Base-by-base conservation (phyloP, 345 rosid species). In the Gossypium turneri region DNA sequence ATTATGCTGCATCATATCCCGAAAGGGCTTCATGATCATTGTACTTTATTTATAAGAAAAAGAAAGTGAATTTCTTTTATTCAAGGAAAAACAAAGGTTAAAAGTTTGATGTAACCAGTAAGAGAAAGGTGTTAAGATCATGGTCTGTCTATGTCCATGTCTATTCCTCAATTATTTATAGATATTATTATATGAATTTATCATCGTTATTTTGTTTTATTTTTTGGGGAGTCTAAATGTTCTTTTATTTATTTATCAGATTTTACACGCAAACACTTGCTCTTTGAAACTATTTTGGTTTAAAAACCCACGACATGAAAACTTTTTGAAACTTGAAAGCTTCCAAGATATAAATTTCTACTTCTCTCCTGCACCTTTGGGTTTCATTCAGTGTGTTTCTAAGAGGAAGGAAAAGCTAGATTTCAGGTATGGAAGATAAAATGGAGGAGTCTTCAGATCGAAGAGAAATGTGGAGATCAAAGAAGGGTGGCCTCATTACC, bases 401-500 rank as follows among this genome's bases (percentile, higher is more conserved):
- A 45, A 20, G 16, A 70, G 65, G 73, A 76, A 34, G 7, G 74
- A 73, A 67, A 61, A 75, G 67, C 77, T 66, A 67, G 16, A n/a
- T n/a, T 52, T 73, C 72, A 70, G 62, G 67, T 66, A 75, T 82
- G 81, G 78, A 78, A 72, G 70, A 81, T 43, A 84, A 55, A 25
- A 79, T 80, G 86, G 88, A 85, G 79, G 79, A 79, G 43, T 77
- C 79, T 66, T 58, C 77, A 1, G 78, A 75, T 76, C 78, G 78
- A 53, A 67, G 76, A 17, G 83, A 63, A 47, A 65, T 47, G 64
- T 76, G 20, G 0, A 73, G 53, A 29, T 79, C 71, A 57, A 41
- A 76, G 72, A 86, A 82, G 79, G 97, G 94, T 73, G 90, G 94
- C 27, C 85, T 90, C 77, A 81, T 88, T 71, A 87, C 94, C 74